Base-by-base conservation (phyloP, 768 basidiomycete species). In the Lyophyllum shimeji region DNA sequence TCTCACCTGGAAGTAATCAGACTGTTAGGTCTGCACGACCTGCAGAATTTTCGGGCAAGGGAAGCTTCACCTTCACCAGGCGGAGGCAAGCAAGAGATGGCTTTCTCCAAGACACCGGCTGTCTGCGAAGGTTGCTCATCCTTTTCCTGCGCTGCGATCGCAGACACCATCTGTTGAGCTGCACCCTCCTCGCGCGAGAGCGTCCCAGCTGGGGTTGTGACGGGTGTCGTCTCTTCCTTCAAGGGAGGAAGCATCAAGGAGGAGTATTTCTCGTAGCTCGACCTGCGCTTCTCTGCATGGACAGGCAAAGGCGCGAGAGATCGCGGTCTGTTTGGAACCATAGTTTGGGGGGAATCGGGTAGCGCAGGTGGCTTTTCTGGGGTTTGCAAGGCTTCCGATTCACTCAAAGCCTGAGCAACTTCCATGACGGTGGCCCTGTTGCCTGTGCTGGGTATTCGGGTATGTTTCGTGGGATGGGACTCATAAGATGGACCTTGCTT, bases 371-470 rank as follows among this genome's bases (percentile, higher is more conserved):
- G 13, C 18, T 45, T 52, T 29, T 43, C 39, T 4, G 27, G 25
- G n/a, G 46, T 23, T 15, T 15, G n/a, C 11, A 34, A 29, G 21
- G 43, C 33, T 15, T 43, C 21, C 7, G 62, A 54, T 55, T 80
- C 75, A 31, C 67, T 74, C 52, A 90, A 66, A 8, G 81, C 79
- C 65, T 85, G 86, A 2, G 87, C 88, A 11, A 92, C 82, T 40
- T 92, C 88, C 90, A 92, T 91, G 21, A 84, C 88, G 13, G 84
- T 82, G 18, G 86, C 82, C 56, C 90, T 75, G 50, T 81, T 83
- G 15, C 87, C 87, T 5, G 87, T 81, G 63, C 82, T 89, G 4
- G 87, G 82, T 50, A 86, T 85, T 20, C 87, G 83, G 44, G 71
- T 55, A 62, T 80, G 81, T 50, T 76, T 78, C 3, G 70, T 64